phyloP scores from a whole-genome alignment of 257 asterid species.

The Petunia secreta region DNA sequence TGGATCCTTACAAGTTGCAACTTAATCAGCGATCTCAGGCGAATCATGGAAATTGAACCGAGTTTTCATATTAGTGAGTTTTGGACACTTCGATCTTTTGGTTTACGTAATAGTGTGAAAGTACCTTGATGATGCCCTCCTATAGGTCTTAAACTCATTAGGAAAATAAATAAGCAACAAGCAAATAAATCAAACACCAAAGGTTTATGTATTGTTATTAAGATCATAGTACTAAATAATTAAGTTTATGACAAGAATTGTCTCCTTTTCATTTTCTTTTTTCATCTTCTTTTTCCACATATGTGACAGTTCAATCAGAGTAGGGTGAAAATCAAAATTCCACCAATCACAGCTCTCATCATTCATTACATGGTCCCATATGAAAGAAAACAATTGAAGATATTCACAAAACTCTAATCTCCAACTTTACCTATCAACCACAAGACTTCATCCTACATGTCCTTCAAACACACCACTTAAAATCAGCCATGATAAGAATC shows the following conservation, averaged over 20 bases:
- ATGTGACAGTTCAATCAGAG: background rate
- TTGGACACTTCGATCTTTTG: too few species aligned
- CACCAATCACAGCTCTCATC: background rate
- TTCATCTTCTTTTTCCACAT: background rate
- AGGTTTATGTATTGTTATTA: background rate
- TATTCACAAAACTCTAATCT: constrained; percentile 21
- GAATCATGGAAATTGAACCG: too few species aligned
- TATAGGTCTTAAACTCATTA: background rate
- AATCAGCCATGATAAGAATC: constrained; percentile 59
- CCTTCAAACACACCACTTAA: constrained; percentile 37
- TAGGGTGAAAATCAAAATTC: background rate
- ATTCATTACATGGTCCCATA: constrained; percentile 21
- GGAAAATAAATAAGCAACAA: background rate
- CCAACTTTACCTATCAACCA: constrained; percentile 32
- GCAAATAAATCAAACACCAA: background rate
- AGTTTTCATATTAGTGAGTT: too few species aligned
- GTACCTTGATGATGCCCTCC: too few species aligned
- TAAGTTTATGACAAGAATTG: background rate
- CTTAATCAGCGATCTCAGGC: too few species aligned
- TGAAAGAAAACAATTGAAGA: background rate
- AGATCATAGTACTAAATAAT: background rate
- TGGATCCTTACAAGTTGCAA: too few species aligned
- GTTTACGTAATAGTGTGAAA: too few species aligned
- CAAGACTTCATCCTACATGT: constrained; percentile 45
- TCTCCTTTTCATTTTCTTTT: background rate